A percentile compares a stretch with the other conserved stretches of the same genome.
Evolutionary conservation across 306 rosid species (phyloP).

Genomic region (Mimosa pudica): DNA sequence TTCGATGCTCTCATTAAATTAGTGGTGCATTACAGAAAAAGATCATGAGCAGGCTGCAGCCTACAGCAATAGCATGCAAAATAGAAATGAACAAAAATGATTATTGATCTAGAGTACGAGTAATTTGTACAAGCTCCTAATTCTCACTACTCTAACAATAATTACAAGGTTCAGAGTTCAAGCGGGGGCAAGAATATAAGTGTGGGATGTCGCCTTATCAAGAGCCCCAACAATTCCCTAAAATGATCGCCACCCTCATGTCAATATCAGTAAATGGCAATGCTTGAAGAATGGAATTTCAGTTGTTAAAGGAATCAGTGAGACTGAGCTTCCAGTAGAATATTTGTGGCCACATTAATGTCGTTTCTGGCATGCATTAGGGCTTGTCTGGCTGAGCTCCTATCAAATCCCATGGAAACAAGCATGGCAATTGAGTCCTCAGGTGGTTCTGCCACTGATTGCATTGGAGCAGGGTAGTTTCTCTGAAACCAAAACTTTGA

Average conservation of each 20-base stretch:
- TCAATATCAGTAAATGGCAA: constrained; percentile 44
- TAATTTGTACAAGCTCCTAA: constrained; percentile 60
- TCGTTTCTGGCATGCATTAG: constrained; percentile 92
- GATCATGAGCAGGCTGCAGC: background rate
- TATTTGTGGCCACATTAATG: constrained; percentile 87
- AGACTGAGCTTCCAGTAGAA: constrained; percentile 88
- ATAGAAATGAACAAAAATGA: constrained; percentile 17
- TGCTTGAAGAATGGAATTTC: constrained; percentile 35
- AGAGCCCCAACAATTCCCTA: constrained; percentile 38
- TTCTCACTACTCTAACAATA: constrained; percentile 26
- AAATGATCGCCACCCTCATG: constrained; percentile 39
- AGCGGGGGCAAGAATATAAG: background rate
- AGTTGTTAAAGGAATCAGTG: constrained; percentile 45
- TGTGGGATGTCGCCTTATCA: constrained; percentile 25
- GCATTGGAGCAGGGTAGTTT: constrained; percentile 57
- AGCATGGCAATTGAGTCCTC: constrained; percentile 84
- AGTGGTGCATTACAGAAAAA: too few species aligned
- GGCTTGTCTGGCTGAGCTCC: constrained; percentile 90
- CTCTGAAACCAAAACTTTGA: constrained; percentile 54
- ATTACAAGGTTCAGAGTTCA: constrained; percentile 44
- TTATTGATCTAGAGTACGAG: constrained; percentile 38
- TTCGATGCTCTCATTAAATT: too few species aligned
- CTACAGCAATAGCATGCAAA: background rate
- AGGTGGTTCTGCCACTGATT: constrained; percentile 64
- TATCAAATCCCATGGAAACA: constrained; percentile 95